A percentile compares a stretch with the other conserved stretches of the same genome.
Evolutionary conservation across 495 filamentous ascomycete genomes (phyloP).

Genomic region (Penicillium macrosclerotiorum): DNA sequence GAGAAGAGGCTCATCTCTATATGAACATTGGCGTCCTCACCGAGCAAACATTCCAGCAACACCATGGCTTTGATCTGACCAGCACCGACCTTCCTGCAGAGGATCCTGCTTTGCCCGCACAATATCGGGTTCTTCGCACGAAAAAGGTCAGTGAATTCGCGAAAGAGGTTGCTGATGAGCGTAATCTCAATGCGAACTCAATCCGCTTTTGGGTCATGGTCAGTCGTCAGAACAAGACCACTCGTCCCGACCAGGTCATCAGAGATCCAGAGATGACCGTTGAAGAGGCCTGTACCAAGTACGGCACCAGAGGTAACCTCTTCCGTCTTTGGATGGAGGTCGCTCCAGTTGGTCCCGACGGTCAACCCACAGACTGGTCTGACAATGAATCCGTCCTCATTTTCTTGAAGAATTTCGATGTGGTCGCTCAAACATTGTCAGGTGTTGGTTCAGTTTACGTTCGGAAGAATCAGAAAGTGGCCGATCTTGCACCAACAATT

Average conservation of each 20-base stretch:
- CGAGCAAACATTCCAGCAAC: constrained; percentile 71
- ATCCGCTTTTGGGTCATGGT: constrained; percentile 96
- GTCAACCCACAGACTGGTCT: constrained; percentile 63
- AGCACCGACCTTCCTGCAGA: constrained; percentile 67
- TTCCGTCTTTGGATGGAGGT: constrained; percentile 87
- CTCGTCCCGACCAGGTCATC: constrained; percentile 83
- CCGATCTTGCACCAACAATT: constrained; percentile 79
- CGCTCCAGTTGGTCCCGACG: constrained; percentile 62
- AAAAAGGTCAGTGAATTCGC: constrained; percentile 74
- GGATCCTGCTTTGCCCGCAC: constrained; percentile 53
- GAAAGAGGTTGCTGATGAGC: constrained; percentile 63
- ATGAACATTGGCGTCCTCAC: constrained; percentile 77
- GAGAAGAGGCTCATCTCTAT: constrained; percentile 91
- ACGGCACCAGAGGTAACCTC: constrained; percentile 65
- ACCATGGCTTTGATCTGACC: constrained; percentile 84
- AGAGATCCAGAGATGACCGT: constrained; percentile 73
- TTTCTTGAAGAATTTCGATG: constrained; percentile 91
- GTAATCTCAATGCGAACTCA: constrained; percentile 53
- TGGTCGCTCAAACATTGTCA: constrained; percentile 65
- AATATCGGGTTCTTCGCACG: constrained; percentile 67
- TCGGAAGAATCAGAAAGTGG: constrained; percentile 79
- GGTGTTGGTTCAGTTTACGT: constrained; percentile 84
- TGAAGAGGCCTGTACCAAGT: constrained; percentile 72
- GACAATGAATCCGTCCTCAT: constrained; percentile 68
- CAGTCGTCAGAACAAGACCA: constrained; percentile 96